A percentile compares a stretch with the other conserved stretches of the same genome.
phyloP scores from a whole-genome alignment of 169 alveolate species.

The Babesia bigemina region DNA sequence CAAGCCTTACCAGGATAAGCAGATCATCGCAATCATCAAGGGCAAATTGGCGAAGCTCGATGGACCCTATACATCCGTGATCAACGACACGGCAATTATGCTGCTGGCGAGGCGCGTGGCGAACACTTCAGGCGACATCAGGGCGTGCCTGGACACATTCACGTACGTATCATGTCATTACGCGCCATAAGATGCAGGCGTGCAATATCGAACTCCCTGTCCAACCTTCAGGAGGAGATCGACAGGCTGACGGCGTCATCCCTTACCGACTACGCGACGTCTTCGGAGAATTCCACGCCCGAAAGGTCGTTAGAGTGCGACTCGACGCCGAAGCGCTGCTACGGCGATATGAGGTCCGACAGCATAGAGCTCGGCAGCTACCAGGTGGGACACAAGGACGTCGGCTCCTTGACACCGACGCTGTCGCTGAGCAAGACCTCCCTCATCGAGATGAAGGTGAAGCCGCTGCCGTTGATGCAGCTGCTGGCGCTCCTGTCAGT shows the following conservation, averaged over 20 bases:
- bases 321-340: conserved; percentile 18
- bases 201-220: conserved; percentile 54
- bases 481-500: conserved; percentile 42
- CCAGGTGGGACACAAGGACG: conserved; percentile 58
- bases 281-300: neutral
- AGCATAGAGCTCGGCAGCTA: conserved; percentile 27
- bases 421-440: conserved; percentile 49
- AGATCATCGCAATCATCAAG: conserved; percentile 53
- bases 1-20: conserved; percentile 66
- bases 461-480: conserved; percentile 56
- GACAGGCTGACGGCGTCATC: conserved; percentile 7
- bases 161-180: conserved; percentile 17
- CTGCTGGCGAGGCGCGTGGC: conserved; percentile 64
- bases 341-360: neutral
- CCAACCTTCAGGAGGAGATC: conserved; percentile 37
- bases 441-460: conserved; percentile 22
- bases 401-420: conserved; percentile 62
- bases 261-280: neutral
- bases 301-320: conserved; percentile 3
- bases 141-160: conserved; percentile 69
- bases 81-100: conserved; percentile 57
- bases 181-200: conserved; percentile 22
- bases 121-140: conserved; percentile 65
- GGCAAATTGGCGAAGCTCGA: conserved; percentile 46
- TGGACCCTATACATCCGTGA: conserved; percentile 20